Percentiles rank a stretch among this genome's conserved stretches.
phyloP scores from a whole-genome alignment of 306 rosid species.

The Lupinus albus region DNA sequence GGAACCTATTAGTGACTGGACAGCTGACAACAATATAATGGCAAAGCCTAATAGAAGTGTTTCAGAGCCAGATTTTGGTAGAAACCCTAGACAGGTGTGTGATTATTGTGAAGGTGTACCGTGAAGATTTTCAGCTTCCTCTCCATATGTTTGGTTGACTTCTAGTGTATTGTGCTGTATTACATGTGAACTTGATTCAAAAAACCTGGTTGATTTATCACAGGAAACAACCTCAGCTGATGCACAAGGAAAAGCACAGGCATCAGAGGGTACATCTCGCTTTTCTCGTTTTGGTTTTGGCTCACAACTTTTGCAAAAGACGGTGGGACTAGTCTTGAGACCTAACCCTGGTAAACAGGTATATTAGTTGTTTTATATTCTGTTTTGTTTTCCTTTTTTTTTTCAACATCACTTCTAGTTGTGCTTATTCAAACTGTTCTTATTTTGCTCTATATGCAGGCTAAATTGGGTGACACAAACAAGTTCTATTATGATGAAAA shows the following conservation, averaged over 20 bases:
- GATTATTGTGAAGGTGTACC: slow-evolving; percentile 31
- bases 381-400: not conserved
- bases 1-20: slow-evolving; percentile 81
- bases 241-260: slow-evolving; percentile 62
- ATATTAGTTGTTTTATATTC: slow-evolving; percentile 31
- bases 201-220: slow-evolving; percentile 49
- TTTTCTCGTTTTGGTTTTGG: slow-evolving; percentile 83
- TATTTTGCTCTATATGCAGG: slow-evolving; percentile 54
- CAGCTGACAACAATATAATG: slow-evolving; percentile 54
- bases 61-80: slow-evolving; percentile 94
- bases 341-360: slow-evolving; percentile 84
- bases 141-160: slow-evolving; percentile 18
- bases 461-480: slow-evolving; percentile 83
- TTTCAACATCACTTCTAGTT: slow-evolving; percentile 27
- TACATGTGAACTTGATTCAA: slow-evolving; percentile 30
- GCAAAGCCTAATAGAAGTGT: slow-evolving; percentile 73
- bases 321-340: slow-evolving; percentile 71
- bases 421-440: slow-evolving; percentile 31
- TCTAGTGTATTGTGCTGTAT: not conserved
- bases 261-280: slow-evolving; percentile 67
- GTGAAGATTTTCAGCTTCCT: not conserved
- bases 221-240: slow-evolving; percentile 56
- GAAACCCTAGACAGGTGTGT: slow-evolving; percentile 80
- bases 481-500: slow-evolving; percentile 91
- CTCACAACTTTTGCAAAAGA: slow-evolving; percentile 72